A percentile compares a stretch with the other conserved stretches of the same genome.
phyloP scores from a whole-genome alignment of 495 filamentous ascomycete genomes.

The Parathielavia appendiculata region DNA sequence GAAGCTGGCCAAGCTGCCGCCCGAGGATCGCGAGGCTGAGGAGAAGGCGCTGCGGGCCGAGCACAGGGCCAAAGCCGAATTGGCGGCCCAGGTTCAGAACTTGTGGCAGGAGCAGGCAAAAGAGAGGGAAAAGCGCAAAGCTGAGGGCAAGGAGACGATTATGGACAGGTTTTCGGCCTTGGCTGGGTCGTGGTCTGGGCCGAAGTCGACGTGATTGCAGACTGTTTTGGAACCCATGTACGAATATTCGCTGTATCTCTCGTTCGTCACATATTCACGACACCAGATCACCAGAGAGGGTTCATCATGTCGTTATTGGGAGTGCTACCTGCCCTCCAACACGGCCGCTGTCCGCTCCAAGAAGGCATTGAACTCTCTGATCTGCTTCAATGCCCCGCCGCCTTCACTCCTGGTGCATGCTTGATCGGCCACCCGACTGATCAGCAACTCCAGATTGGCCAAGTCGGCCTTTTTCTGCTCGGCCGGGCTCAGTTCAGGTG shows the following conservation, averaged over 20 bases:
- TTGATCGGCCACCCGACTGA: constrained; percentile 44
- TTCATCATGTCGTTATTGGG: constrained; percentile 11
- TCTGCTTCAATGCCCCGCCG: constrained; percentile 48
- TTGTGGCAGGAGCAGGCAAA: constrained; percentile 55
- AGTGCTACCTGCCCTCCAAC: constrained; percentile 39
- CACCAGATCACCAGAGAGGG: constrained; percentile 3
- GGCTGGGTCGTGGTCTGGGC: constrained; percentile 11
- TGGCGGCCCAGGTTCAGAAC: constrained; percentile 48
- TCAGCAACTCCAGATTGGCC: constrained; percentile 45
- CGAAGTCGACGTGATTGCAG: constrained; percentile 1
- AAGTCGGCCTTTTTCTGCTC: constrained; percentile 40
- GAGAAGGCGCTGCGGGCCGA: constrained; percentile 59
- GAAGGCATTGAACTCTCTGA: constrained; percentile 54
- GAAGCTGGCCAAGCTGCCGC: constrained; percentile 53
- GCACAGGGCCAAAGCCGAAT: constrained; percentile 50
- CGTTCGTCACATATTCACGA: constrained; percentile 9
- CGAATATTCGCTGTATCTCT: constrained; percentile 10
- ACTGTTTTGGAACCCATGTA: constrained; percentile 3
- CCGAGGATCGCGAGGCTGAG: constrained; percentile 61
- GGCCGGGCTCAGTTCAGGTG: constrained; percentile 34
- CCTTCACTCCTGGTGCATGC: constrained; percentile 39
- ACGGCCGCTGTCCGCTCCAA: constrained; percentile 48
- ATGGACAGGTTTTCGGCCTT: constrained; percentile 41
- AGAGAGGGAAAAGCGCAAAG: constrained; percentile 53
- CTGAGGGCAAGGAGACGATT: constrained; percentile 52